These are phyloP conservation scores for Reutealis trisperma DNA, from an alignment of 345 rosid species.

Conservation along the genomic window DNA sequence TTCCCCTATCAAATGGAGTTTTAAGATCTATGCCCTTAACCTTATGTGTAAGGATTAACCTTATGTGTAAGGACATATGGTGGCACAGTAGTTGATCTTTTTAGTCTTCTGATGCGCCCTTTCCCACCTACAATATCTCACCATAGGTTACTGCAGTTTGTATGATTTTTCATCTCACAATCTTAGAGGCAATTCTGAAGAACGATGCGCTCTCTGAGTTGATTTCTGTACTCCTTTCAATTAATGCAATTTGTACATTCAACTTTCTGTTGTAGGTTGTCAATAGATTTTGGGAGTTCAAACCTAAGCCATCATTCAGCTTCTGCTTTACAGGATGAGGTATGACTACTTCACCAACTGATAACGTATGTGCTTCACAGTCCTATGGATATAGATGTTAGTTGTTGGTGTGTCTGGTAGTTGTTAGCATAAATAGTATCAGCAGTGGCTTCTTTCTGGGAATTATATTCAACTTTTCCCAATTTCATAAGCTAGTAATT, in stretches of 20 bases:
- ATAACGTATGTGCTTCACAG: slow-evolving; percentile 8
- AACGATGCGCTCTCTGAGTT: neutral
- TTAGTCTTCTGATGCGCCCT: neutral
- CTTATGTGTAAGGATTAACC: neutral
- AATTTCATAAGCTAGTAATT: neutral
- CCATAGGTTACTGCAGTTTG: neutral
- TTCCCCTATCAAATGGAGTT: neutral
- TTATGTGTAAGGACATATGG: neutral
- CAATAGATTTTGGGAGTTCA: slow-evolving; percentile 56
- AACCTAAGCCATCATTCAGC: slow-evolving; percentile 52
- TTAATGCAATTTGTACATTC: slow-evolving; percentile 4
- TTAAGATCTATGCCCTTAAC: neutral
- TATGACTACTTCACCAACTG: slow-evolving; percentile 27
- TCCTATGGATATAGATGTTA: slow-evolving; percentile 1
- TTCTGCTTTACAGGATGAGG: slow-evolving; percentile 89
- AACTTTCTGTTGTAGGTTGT: slow-evolving; percentile 40
- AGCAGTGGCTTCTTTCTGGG: neutral
- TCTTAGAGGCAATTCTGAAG: neutral
- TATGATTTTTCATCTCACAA: neutral
- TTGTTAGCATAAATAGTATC: neutral
- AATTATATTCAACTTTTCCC: slow-evolving; percentile 8
- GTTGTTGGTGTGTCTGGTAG: slow-evolving; percentile 2
- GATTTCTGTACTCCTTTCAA: neutral
- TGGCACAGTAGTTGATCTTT: neutral
- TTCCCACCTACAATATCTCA: neutral